Evolutionary conservation across 2,329 filamentous ascomycete genomes (phyloP), one percentile per base, ranked within the genome.

Genomic region (Pyrenochaeta sp.): DNA sequence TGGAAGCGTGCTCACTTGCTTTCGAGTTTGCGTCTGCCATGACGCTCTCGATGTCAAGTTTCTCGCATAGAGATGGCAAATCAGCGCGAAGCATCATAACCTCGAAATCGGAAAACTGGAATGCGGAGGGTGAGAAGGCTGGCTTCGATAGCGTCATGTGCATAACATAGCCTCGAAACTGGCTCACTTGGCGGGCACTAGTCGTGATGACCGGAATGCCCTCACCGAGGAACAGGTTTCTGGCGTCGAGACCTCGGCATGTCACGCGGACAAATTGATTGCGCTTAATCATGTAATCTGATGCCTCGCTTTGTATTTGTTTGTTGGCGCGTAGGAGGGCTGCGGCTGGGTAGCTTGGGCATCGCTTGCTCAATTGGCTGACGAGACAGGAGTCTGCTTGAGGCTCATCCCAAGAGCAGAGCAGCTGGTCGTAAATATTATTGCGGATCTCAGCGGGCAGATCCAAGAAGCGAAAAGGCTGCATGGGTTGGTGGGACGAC

Each of bases 191-290:
- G 37, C 49, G 51, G 14, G 49, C 43, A 14, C 61, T 46, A 39
- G 53, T 60, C 12, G 64, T 60, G 17, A 69, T 52, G 40, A 63
- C 58, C 17, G 66, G 61, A 39, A 68, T 63, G 4, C 54, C 56
- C 20, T 62, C 61, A 21, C 54, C 50, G 23, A 68, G 57, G 29
- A 67, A 66, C 15, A 68, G 45, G 18, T 53, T 56, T 30, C 61
- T 54, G 7, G 54, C 53, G 20, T 67, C 55, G 44, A 68, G 37
- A 33, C 64, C 64, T 45, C 61, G 58, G 41, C 67, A 69, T 29
- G 61, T 66, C 27, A 69, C 50, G 42, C 62, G 67, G 18, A 69
- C 60, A 35, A 68, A 67, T 41, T 67, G 65, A 39, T 67, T 68
- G 33, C 64, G 62, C 56, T 62, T 68, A 50, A 64, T 63, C 63